Evolutionary conservation across 129 eudicot genomes (phyloP).

Genomic region (Artemisia annua): DNA sequence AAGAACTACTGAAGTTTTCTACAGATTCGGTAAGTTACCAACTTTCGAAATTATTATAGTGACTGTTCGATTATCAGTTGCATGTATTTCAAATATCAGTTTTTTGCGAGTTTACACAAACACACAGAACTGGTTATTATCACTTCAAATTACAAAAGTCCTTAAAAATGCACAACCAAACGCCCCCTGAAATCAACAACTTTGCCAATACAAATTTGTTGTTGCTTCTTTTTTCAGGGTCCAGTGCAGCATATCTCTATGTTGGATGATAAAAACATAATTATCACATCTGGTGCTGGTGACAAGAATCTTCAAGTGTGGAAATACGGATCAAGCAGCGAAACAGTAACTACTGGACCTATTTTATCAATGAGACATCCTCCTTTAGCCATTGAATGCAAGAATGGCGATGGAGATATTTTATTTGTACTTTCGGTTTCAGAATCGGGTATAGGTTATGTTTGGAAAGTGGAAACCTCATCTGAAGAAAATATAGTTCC

Average conservation of each 20-base stretch:
- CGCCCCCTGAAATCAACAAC: neutral
- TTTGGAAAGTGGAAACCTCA: constrained; percentile 45
- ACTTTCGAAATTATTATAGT: neutral
- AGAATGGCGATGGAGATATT: constrained; percentile 40
- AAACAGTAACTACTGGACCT: constrained; percentile 36
- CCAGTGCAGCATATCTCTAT: constrained; percentile 31
- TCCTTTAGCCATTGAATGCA: constrained; percentile 49
- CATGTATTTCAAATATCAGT: too few species aligned
- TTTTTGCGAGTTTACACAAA: neutral
- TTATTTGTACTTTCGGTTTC: constrained; percentile 50
- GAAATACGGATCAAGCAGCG: constrained; percentile 26
- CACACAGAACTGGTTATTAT: neutral
- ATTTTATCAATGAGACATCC: constrained; percentile 49
- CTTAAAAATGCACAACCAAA: neutral
- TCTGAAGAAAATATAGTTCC: constrained; percentile 41
- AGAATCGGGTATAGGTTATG: constrained; percentile 45
- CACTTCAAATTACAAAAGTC: neutral
- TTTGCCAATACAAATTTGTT: neutral
- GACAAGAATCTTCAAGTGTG: constrained; percentile 49
- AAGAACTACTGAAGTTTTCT: constrained; percentile 45
- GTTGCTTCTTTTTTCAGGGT: constrained; percentile 31
- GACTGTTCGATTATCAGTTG: neutral
- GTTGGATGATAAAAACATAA: constrained; percentile 34
- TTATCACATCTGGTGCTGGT: constrained; percentile 41
- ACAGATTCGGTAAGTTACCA: constrained; percentile 34